These are phyloP conservation scores for Ramularia collo-cygni DNA, from an alignment of 2,329 filamentous ascomycete genomes.

Conservation along the genomic window DNA sequence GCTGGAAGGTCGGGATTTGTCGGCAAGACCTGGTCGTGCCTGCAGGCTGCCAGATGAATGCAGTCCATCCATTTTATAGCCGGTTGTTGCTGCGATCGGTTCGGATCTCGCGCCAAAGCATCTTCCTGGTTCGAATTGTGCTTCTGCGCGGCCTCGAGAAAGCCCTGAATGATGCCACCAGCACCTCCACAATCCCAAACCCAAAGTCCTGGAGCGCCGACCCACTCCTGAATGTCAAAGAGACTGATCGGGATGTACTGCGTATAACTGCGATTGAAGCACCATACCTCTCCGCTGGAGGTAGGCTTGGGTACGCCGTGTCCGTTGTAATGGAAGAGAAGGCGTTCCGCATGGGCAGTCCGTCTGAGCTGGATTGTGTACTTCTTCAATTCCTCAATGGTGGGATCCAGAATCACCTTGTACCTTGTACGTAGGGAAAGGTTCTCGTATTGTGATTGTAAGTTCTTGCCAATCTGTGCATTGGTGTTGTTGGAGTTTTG, in stretches of 20 bases:
- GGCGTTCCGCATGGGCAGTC: conserved; percentile 91
- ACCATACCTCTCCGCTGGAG: conserved; percentile 94
- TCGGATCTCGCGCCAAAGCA: conserved; percentile 63
- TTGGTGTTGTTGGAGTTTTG: conserved; percentile 35
- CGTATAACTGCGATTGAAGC: conserved; percentile 97
- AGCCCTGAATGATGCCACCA: conserved; percentile 91
- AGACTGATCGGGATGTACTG: conserved; percentile 97
- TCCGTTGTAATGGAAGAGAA: conserved; percentile 97
- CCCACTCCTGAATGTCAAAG: conserved; percentile 91
- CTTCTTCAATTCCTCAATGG: conserved; percentile 94
- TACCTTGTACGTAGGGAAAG: conserved; percentile 92
- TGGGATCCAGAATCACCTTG: conserved; percentile 93
- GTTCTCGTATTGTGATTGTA: conserved; percentile 96
- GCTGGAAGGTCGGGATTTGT: conserved; percentile 91
- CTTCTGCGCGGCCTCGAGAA: conserved; percentile 89
- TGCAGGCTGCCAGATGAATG: conserved; percentile 89
- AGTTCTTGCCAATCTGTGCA: conserved; percentile 88
- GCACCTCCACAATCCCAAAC: conserved; percentile 98
- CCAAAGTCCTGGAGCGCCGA: conserved; percentile 90
- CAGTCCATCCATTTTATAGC: conserved; percentile 67
- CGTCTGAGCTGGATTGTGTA: conserved; percentile 84
- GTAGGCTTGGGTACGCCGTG: conserved; percentile 96
- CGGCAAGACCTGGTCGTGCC: conserved; percentile 82
- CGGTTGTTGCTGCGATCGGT: conserved; percentile 22
- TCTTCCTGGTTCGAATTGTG: conserved; percentile 86